These are phyloP conservation scores for Microcos paniculata DNA, from an alignment of 345 rosid species.

Conservation along the genomic window DNA sequence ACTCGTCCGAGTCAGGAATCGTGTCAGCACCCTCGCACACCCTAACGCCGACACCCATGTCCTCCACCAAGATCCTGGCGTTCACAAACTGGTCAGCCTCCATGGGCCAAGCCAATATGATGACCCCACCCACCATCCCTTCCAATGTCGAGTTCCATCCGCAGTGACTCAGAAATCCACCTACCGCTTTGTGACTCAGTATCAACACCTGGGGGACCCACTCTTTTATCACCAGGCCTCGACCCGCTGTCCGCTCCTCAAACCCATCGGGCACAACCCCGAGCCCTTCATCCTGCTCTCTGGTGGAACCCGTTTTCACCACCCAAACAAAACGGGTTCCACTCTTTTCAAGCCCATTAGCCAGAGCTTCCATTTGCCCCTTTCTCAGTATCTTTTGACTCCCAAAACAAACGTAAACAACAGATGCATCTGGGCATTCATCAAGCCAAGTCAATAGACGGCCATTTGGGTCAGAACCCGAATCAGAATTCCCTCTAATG, in stretches of 20 bases:
- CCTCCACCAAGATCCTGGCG: slow-evolving; percentile 51
- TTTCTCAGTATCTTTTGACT: slow-evolving; percentile 45
- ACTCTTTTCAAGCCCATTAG: slow-evolving; percentile 50
- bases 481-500: background rate
- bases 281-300: slow-evolving; percentile 15
- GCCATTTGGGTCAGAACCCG: slow-evolving; percentile 9
- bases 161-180: slow-evolving; percentile 66
- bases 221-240: slow-evolving; percentile 41
- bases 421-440: slow-evolving; percentile 49
- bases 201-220: slow-evolving; percentile 60
- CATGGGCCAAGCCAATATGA: slow-evolving; percentile 71
- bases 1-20: slow-evolving; percentile 51
- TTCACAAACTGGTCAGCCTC: slow-evolving; percentile 65
- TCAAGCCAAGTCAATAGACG: slow-evolving; percentile 57
- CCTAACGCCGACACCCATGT: slow-evolving; percentile 46
- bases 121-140: slow-evolving; percentile 43
- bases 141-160: slow-evolving; percentile 78
- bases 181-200: slow-evolving; percentile 53
- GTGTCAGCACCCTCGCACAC: slow-evolving; percentile 51
- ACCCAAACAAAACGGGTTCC: slow-evolving; percentile 58
- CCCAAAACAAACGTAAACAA: slow-evolving; percentile 65
- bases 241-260: slow-evolving; percentile 33
- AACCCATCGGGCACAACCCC: slow-evolving; percentile 41
- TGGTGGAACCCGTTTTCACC: slow-evolving; percentile 33
- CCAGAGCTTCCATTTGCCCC: slow-evolving; percentile 53